Conservation (phyloP, 1,284 basidiomycete genomes). For the Tetrapyrgos nigripes region DNA sequence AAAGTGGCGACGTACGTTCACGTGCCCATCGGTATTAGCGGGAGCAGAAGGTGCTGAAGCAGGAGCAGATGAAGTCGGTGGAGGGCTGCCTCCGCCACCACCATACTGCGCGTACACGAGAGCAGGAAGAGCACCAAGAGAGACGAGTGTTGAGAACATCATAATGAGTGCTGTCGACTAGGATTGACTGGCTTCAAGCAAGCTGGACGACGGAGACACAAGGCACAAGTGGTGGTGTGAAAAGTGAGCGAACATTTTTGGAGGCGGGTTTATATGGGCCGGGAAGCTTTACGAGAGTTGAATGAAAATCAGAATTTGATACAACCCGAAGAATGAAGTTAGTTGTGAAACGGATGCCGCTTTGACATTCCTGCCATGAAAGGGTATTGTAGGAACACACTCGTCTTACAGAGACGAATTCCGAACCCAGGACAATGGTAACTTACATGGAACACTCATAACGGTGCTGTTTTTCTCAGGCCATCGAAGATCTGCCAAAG, state of each 20-base stretch:
- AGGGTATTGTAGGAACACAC: not conserved
- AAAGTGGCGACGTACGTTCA: constrained; percentile 47
- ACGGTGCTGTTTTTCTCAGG: not conserved
- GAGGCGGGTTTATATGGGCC: no score
- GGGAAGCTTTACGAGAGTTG: no score
- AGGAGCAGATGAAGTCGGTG: constrained; percentile 32
- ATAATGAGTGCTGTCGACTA: constrained; percentile 4
- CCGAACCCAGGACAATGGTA: not conserved
- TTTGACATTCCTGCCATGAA: not conserved
- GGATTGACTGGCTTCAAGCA: no score
- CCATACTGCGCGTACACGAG: constrained; percentile 48
- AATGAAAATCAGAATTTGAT: not conserved
- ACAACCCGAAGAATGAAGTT: no score
- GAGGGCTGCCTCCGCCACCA: constrained; percentile 26
- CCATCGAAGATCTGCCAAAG: not conserved
- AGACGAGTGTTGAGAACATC: constrained; percentile 30
- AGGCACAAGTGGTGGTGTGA: no score
- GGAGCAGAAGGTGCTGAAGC: constrained; percentile 50
- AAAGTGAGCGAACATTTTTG: no score
- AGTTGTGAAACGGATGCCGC: not conserved
- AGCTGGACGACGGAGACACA: no score
- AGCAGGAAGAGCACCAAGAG: constrained; percentile 34
- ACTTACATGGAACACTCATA: not conserved
- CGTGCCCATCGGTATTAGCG: constrained; percentile 42
- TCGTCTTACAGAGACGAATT: not conserved